A percentile compares a stretch with the other conserved stretches of the same genome.
These are phyloP conservation scores for Millerozyma acaciae DNA, from an alignment of 805 yeast species.

Conservation along the genomic window DNA sequence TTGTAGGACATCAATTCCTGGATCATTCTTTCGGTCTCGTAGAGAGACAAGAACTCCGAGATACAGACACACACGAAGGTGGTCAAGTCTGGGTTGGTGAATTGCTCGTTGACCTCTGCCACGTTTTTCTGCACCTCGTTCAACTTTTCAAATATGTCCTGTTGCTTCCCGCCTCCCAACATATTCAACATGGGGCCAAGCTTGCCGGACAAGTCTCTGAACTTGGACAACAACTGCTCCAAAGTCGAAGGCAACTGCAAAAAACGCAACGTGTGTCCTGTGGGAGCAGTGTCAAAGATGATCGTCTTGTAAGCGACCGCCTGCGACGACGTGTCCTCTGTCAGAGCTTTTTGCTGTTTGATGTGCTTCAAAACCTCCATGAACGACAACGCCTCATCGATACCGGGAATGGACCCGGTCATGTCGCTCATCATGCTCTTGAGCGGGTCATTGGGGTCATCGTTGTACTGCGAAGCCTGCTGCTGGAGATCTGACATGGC, in stretches of 20 bases:
- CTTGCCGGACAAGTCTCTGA: slow-evolving; percentile 78
- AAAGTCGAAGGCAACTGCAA: slow-evolving; percentile 91
- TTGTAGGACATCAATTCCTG: slow-evolving; percentile 93
- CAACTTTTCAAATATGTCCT: slow-evolving; percentile 74
- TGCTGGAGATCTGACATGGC: slow-evolving; percentile 79
- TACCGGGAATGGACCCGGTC: slow-evolving; percentile 95
- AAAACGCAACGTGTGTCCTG: slow-evolving; percentile 96
- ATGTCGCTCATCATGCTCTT: slow-evolving; percentile 79
- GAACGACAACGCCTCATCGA: slow-evolving; percentile 95
- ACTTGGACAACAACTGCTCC: slow-evolving; percentile 80
- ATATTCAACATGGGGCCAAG: slow-evolving; percentile 88
- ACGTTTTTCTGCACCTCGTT: slow-evolving; percentile 78
- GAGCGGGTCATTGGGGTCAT: slow-evolving; percentile 61
- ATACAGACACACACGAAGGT: slow-evolving; percentile 96
- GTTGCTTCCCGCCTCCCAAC: slow-evolving; percentile 62
- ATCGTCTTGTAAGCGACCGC: slow-evolving; percentile 66
- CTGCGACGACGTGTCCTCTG: slow-evolving; percentile 20
- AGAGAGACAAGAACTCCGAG: slow-evolving; percentile 90
- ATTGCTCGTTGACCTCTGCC: slow-evolving; percentile 86
- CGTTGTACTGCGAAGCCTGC: slow-evolving; percentile 54
- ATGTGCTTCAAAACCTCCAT: slow-evolving; percentile 98
- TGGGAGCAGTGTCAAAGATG: slow-evolving; percentile 99
- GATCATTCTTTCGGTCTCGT: slow-evolving; percentile 96
- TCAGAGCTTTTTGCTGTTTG: slow-evolving; percentile 54
- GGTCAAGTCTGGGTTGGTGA: slow-evolving; percentile 92